Base-by-base conservation (phyloP, 2,329 filamentous ascomycete species). In the Fusarium neocosmosporiellum region DNA sequence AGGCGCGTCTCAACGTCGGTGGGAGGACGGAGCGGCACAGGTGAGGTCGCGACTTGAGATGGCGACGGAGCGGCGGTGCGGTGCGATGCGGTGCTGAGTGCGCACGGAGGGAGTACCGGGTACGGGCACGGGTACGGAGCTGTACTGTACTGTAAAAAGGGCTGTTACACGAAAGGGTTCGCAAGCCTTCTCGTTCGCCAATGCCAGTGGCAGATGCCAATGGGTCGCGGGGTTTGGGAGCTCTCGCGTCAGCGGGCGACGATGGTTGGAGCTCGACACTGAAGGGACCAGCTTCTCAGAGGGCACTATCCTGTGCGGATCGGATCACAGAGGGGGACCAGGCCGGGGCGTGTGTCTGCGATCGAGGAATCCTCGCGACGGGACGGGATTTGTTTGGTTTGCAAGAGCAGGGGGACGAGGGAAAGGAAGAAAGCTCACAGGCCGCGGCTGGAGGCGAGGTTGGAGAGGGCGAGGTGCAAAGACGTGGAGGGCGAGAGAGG, bases 141-240 rank as follows among this genome's bases (percentile, higher is more conserved):
- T 75, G 72, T 50, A 50, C 46, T 27, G 24, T 29, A 29, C 24
- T 50, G 46, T 50, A 27, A 31, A 64, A 63, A 66, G 48, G 53
- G 60, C 64, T 63, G 76, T 78, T 78, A 78, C 76, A 78, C 76
- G 74, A 71, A 50, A 50, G 27, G 64, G 33, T 66, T 65, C 58
- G 60, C 71, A 71, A 76, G 70, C 74, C 68, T 77, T 50, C 72
- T 78, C 74, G 75, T 77, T 77, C 74, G 74, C 70, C 75, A 78
- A 77, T 76, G 66, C 59, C 69, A 66, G 53, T 76, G 66, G 57
- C 69, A 66, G 53, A 48, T 61, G 59, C 57, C 34, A 70, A 41
- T 66, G 67, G 65, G 67, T 54, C 67, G 65, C 71, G 63, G 63
- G 69, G 71, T 73, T 67, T 74, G 63, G 60, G 70, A 75, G 69